Evolutionary conservation across 192 early-diverging fungal genomes (phyloP).

Genomic region (Haplosporangium gracile): DNA sequence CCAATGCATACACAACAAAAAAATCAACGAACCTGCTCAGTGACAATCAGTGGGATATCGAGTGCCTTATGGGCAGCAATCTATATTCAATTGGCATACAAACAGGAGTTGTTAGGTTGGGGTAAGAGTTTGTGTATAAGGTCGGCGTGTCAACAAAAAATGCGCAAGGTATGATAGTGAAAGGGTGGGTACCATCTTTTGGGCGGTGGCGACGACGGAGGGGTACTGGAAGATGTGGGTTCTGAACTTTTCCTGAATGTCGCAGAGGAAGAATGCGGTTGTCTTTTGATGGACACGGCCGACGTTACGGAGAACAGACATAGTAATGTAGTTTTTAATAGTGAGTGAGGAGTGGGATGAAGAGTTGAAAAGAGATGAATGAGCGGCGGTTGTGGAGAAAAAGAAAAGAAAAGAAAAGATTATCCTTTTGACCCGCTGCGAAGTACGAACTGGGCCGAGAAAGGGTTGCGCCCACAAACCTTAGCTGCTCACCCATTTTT

Average conservation of each 20-base stretch:
- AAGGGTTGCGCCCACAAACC: neutral
- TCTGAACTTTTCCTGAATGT: constrained; percentile 90
- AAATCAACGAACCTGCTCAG: constrained; percentile 77
- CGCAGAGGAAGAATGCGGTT: constrained; percentile 94
- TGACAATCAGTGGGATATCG: constrained; percentile 88
- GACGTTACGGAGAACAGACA: constrained; percentile 59
- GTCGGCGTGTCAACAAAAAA: neutral
- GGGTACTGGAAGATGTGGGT: constrained; percentile 85
- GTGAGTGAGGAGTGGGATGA: neutral
- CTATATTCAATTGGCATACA: constrained; percentile 47
- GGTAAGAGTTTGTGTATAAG: neutral
- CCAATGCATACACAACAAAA: neutral
- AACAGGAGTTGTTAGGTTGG: neutral
- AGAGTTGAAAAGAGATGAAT: neutral
- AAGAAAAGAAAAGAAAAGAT: too few relatives aligned
- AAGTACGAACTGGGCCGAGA: neutral
- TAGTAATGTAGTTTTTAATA: neutral
- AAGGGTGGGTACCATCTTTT: constrained; percentile 81
- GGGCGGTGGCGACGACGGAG: constrained; percentile 82
- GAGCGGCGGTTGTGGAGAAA: neutral
- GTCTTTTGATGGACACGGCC: constrained; percentile 65
- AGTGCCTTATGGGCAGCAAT: constrained; percentile 79
- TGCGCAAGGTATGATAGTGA: neutral
- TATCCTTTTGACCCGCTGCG: too few relatives aligned
- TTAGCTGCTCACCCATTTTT: neutral